phyloP scores from a whole-genome alignment of 2,329 filamentous ascomycete species.

The Geosmithia flava region DNA sequence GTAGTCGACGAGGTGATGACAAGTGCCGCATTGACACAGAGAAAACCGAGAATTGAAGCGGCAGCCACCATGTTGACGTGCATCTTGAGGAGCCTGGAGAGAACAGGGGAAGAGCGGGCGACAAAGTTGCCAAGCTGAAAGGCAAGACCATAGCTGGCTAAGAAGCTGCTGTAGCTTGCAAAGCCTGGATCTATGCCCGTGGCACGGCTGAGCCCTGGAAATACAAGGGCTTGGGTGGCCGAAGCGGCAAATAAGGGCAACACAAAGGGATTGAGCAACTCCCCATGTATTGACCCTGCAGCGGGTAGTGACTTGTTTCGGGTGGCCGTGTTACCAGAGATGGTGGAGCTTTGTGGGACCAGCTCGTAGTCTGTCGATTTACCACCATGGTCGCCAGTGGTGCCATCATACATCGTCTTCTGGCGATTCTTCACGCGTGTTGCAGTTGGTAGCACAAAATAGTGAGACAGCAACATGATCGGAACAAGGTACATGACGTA shows the following conservation, averaged over 20 bases:
- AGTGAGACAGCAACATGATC: slow-evolving; percentile 13
- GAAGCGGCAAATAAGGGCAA: slow-evolving; percentile 12
- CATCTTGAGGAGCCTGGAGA: slow-evolving; percentile 3
- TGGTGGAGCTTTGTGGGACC: background rate
- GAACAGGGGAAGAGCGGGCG: slow-evolving; percentile 9
- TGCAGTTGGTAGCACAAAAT: slow-evolving; percentile 12
- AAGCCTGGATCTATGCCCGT: slow-evolving; percentile 10
- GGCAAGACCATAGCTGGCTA: slow-evolving; percentile 12
- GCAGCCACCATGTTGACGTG: too few species aligned
- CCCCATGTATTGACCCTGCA: background rate
- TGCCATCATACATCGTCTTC: background rate
- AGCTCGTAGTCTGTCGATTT: slow-evolving; percentile 1
- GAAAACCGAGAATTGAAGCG: background rate
- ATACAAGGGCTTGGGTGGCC: slow-evolving; percentile 10
- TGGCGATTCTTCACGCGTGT: too few species aligned
- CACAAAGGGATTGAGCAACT: slow-evolving; percentile 9
- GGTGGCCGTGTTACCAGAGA: background rate
- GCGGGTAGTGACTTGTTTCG: too few species aligned
- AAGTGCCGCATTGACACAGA: slow-evolving; percentile 7
- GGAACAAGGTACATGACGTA: slow-evolving; percentile 13
- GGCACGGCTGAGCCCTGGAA: slow-evolving; percentile 15
- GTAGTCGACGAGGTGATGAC: slow-evolving; percentile 9
- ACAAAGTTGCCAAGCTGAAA: slow-evolving; percentile 16
- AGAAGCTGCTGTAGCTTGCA: slow-evolving; percentile 13
- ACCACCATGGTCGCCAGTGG: slow-evolving; percentile 5